phyloP scores from a whole-genome alignment of 2,329 filamentous ascomycete genomes.

The Lanzia echinophila region DNA sequence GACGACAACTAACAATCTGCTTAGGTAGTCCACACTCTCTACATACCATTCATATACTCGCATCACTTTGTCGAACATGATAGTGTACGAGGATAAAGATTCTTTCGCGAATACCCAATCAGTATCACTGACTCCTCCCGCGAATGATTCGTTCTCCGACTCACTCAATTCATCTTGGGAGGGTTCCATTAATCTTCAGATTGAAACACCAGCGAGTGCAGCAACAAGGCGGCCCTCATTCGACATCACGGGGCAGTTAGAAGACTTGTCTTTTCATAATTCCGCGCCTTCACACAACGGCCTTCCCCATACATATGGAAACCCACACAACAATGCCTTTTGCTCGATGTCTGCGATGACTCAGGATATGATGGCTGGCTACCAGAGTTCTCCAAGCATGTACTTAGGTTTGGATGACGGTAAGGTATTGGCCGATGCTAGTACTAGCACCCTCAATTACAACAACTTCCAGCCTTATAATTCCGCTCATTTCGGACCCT shows the following conservation, averaged over 20 bases:
- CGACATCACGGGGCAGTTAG: slow-evolving; percentile 6
- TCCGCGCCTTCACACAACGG: slow-evolving; percentile 2
- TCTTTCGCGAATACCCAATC: not conserved
- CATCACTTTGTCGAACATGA: not conserved
- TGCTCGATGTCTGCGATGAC: slow-evolving; percentile 14
- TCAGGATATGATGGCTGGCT: slow-evolving; percentile 13
- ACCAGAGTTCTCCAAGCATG: slow-evolving; percentile 8
- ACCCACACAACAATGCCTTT: not conserved
- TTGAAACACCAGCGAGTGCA: slow-evolving; percentile 1
- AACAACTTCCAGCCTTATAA: slow-evolving; percentile 6
- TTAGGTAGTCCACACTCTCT: not conserved
- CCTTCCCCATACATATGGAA: slow-evolving; percentile 10
- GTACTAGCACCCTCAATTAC: slow-evolving; percentile 6
- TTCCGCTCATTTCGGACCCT: slow-evolving; percentile 2
- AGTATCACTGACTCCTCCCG: slow-evolving; percentile 1
- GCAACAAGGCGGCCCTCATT: slow-evolving; percentile 1
- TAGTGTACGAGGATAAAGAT: not conserved
- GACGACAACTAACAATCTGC: not conserved
- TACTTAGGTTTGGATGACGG: slow-evolving; percentile 7
- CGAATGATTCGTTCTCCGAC: slow-evolving; percentile 5
- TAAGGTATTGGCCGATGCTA: slow-evolving; percentile 8
- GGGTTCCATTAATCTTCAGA: not conserved
- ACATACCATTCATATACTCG: not conserved
- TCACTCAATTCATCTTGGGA: slow-evolving; percentile 9
- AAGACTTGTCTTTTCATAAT: slow-evolving; percentile 13